Conservation (phyloP, 768 basidiomycete species). For the Russula foetens region DNA sequence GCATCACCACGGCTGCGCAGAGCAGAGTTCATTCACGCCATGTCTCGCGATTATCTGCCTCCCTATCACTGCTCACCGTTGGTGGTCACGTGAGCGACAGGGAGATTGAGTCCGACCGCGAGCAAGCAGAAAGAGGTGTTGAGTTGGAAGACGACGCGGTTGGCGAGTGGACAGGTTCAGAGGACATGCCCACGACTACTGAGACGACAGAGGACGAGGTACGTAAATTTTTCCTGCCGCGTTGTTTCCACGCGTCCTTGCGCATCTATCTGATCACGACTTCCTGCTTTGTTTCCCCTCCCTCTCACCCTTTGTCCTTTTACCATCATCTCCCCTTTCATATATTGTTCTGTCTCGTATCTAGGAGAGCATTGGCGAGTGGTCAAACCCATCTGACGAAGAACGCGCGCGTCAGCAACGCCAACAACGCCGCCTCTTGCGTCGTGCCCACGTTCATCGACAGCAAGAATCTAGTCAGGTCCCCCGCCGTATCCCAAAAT, state of each 20-base stretch:
- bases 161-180: slow-evolving; percentile 80
- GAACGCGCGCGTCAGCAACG: slow-evolving; percentile 68
- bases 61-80: slow-evolving; percentile 56
- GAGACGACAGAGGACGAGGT: slow-evolving; percentile 68
- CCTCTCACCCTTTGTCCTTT: slow-evolving; percentile 1
- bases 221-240: slow-evolving; percentile 20
- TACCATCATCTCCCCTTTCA: slow-evolving; percentile 6
- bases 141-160: slow-evolving; percentile 35
- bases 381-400: slow-evolving; percentile 88
- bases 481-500: slow-evolving; percentile 68
- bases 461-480: slow-evolving; percentile 34
- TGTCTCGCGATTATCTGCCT: slow-evolving; percentile 56
- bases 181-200: slow-evolving; percentile 44
- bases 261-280: background rate
- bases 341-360: slow-evolving; percentile 1
- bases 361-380: slow-evolving; percentile 74
- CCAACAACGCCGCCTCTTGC: slow-evolving; percentile 50
- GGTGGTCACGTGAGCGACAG: slow-evolving; percentile 33
- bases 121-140: slow-evolving; percentile 26
- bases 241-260: slow-evolving; percentile 14
- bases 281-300: background rate
- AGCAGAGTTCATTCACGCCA: slow-evolving; percentile 61
- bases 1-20: slow-evolving; percentile 38
- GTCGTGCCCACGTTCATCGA: slow-evolving; percentile 39
- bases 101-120: slow-evolving; percentile 24